A percentile compares a stretch with the other conserved stretches of the same genome.
phyloP scores from a whole-genome alignment of 306 rosid species.

The Carpinus viminea region DNA sequence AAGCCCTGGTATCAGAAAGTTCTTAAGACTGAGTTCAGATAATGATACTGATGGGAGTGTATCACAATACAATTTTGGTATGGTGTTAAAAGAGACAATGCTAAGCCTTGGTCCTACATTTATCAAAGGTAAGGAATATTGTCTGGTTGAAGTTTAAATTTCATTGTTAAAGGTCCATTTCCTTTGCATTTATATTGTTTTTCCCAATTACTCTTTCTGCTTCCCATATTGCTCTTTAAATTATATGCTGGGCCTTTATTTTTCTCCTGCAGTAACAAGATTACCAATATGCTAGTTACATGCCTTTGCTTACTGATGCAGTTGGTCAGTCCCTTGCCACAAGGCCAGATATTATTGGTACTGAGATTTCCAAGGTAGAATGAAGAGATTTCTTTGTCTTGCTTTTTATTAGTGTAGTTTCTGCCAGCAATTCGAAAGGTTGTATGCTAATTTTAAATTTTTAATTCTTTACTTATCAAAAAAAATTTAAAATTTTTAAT shows the following conservation, averaged over 20 bases:
- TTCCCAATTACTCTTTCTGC: not conserved
- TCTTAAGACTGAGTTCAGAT: conserved; percentile 37
- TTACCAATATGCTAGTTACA: conserved; percentile 55
- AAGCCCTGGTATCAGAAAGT: conserved; percentile 53
- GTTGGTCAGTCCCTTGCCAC: conserved; percentile 99
- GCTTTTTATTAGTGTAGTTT: conserved; percentile 4
- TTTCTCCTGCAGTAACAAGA: conserved; percentile 45
- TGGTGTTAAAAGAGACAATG: conserved; percentile 81
- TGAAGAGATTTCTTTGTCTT: not conserved
- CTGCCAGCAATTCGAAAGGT: conserved; percentile 5
- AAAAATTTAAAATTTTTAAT: not conserved
- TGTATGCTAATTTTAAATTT: not conserved
- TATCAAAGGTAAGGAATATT: conserved; percentile 72
- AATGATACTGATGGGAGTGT: conserved; percentile 44
- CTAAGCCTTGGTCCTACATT: conserved; percentile 92
- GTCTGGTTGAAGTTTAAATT: conserved; percentile 21
- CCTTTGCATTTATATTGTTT: not conserved
- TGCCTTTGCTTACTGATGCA: conserved; percentile 73
- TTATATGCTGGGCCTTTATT: conserved; percentile 29
- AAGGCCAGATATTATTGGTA: conserved; percentile 94
- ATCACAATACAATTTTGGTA: conserved; percentile 71
- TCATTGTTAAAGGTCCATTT: conserved; percentile 12
- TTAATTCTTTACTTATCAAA: not conserved
- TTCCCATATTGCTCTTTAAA: conserved; percentile 25
- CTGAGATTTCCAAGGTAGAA: conserved; percentile 86